These are phyloP conservation scores for Venturia oleaginea DNA, from an alignment of 2,329 filamentous ascomycete genomes.

Conservation along the genomic window DNA sequence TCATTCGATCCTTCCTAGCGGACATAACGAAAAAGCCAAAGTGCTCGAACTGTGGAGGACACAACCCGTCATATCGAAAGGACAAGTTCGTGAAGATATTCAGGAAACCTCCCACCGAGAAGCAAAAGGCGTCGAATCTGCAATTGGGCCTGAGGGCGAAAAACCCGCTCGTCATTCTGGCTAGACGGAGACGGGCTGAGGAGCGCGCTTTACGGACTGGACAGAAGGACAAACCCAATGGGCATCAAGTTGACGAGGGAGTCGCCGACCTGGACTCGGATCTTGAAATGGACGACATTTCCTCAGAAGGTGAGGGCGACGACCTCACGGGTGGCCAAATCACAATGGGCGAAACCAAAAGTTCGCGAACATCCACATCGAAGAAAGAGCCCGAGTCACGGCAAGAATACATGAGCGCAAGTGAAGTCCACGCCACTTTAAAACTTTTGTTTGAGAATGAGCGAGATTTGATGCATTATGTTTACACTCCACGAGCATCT, in stretches of 20 bases:
- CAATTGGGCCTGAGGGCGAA: slow-evolving; percentile 56
- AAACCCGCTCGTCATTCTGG: slow-evolving; percentile 59
- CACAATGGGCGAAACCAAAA: not conserved
- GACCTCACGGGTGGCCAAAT: not conserved
- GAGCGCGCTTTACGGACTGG: slow-evolving; percentile 51
- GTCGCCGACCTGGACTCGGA: slow-evolving; percentile 49
- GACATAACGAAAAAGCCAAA: slow-evolving; percentile 60
- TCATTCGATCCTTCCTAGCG: slow-evolving; percentile 74
- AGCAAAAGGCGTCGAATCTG: slow-evolving; percentile 70
- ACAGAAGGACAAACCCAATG: slow-evolving; percentile 17
- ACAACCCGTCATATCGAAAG: slow-evolving; percentile 78
- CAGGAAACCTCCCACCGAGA: slow-evolving; percentile 64
- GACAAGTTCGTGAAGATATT: slow-evolving; percentile 92
- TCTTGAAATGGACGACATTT: slow-evolving; percentile 1
- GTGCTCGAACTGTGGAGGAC: slow-evolving; percentile 60
- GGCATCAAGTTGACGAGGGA: slow-evolving; percentile 49
- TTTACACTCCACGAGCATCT: slow-evolving; percentile 70
- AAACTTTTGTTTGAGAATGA: slow-evolving; percentile 78
- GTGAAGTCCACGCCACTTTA: slow-evolving; percentile 74
- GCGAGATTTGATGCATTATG: slow-evolving; percentile 68
- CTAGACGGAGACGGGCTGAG: slow-evolving; percentile 45
- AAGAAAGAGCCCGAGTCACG: slow-evolving; percentile 26
- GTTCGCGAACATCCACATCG: slow-evolving; percentile 31
- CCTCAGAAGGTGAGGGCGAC: slow-evolving; percentile 8
- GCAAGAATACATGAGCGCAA: slow-evolving; percentile 67